phyloP scores from a whole-genome alignment of 2,329 filamentous ascomycete genomes.

The Epichloe typhina region DNA sequence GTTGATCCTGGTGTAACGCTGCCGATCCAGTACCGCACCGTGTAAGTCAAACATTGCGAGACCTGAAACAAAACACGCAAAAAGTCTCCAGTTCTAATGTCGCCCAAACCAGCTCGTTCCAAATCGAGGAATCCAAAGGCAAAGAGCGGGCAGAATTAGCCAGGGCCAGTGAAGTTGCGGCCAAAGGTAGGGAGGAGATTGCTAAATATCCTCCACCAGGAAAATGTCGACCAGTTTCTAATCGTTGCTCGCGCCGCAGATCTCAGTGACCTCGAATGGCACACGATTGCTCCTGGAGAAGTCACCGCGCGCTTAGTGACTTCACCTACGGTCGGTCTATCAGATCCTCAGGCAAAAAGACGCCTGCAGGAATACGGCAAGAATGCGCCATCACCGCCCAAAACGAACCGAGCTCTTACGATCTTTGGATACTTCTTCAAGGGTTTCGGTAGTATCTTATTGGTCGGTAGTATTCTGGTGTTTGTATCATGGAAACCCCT shows the following conservation, averaged over 20 bases:
- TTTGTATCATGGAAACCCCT: constrained; percentile 68
- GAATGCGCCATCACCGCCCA: constrained; percentile 54
- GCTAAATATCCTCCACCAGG: too few relatives aligned
- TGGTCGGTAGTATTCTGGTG: constrained; percentile 56
- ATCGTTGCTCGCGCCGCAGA: constrained; percentile 23
- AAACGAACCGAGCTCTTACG: constrained; percentile 43
- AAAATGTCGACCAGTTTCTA: background rate
- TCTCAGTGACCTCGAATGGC: constrained; percentile 54
- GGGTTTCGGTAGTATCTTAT: constrained; percentile 60
- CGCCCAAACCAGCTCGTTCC: constrained; percentile 27
- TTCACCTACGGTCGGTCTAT: constrained; percentile 45
- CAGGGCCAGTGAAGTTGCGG: constrained; percentile 29
- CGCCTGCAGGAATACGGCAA: constrained; percentile 47
- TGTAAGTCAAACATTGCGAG: constrained; percentile 23
- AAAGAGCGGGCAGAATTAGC: constrained; percentile 25
- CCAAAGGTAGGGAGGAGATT: constrained; percentile 24
- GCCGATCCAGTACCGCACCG: constrained; percentile 42
- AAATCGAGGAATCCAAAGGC: constrained; percentile 41
- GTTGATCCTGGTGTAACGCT: constrained; percentile 19
- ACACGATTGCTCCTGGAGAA: constrained; percentile 44
- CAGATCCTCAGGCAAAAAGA: constrained; percentile 39
- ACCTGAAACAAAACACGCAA: background rate
- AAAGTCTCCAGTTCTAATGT: background rate
- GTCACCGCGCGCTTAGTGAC: constrained; percentile 46
- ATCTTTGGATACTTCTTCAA: constrained; percentile 62